Evolutionary conservation across 2,329 filamentous ascomycete genomes (phyloP), one percentile per base, ranked within the genome.

Genomic region (Penicillium crustosum): DNA sequence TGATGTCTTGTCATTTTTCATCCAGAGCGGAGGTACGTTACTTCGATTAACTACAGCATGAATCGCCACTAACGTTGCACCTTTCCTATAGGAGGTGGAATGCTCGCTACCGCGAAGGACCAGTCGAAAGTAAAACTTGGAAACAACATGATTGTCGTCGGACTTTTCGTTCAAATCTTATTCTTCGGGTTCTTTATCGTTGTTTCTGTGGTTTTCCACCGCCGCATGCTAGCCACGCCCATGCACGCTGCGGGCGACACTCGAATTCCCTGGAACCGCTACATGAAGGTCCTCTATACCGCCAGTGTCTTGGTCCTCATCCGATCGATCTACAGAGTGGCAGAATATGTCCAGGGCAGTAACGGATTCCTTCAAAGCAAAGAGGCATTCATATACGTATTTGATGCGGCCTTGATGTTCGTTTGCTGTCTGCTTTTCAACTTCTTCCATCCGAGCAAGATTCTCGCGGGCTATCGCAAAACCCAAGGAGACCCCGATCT

Each of bases 1-100:
- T 9, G 67, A 69, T 35, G 60, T 69, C 8, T 8, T 69, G 0
- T 68, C 66, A 1, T 69, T 68, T 27, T 38, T 69, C 2, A 64
- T 67, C 29, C 67, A 69, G 44, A 59, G 61, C 35, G 65, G 64
- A 53, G 66, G 66, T 66, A 61, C 19, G 56, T 19, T 15, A 36
- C 4, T 2, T 25, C 4, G 0, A 8, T 8, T 8, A 3, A 9
- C 4, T 19, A 9, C 5, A n/a, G 1, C 8, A 19, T n/a, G 4
- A 2, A 33, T 8, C 1, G 8, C 23, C 12, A 10, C 53, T 44
- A 19, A 56, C 5, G 2, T 31, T 3, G 7, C 8, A 9, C 12
- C 5, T 49, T 25, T n/a, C 7, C 13, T 27, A 4, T 31, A 64
- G 61, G 61, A 31, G 61, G 61, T 39, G 61, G 61, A 4, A 49